phyloP scores from a whole-genome alignment of 2,329 filamentous ascomycete species.

The Paecilomyces fulvus region DNA sequence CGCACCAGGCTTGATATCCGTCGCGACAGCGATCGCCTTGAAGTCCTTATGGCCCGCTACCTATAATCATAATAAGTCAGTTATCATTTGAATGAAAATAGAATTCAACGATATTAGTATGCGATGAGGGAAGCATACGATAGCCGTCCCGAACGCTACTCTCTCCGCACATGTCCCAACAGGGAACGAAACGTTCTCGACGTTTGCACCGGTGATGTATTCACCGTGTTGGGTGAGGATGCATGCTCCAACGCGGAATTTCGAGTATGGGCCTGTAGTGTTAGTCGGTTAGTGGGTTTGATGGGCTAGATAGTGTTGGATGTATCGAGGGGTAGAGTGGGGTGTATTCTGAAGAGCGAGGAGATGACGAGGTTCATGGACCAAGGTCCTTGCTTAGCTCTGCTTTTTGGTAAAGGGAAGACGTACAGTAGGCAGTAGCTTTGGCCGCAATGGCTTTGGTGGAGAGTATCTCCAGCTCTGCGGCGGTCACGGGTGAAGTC shows the following conservation, averaged over 20 bases:
- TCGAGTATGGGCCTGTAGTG: slow-evolving; percentile 64
- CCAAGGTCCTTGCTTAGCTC: not conserved
- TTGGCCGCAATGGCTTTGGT: slow-evolving; percentile 62
- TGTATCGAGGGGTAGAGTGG: not conserved
- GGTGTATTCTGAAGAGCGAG: not conserved
- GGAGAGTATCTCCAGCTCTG: slow-evolving; percentile 59
- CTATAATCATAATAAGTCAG: slow-evolving; percentile 13
- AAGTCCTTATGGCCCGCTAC: slow-evolving; percentile 47
- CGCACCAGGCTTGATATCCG: slow-evolving; percentile 59
- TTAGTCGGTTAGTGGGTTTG: not conserved
- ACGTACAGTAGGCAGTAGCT: slow-evolving; percentile 67
- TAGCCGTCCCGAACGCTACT: slow-evolving; percentile 74
- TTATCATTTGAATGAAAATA: not conserved
- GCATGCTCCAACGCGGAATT: slow-evolving; percentile 81
- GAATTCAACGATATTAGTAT: not conserved
- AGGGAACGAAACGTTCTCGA: slow-evolving; percentile 89
- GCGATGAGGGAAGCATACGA: slow-evolving; percentile 35
- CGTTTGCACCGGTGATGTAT: slow-evolving; percentile 68
- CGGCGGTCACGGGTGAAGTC: slow-evolving; percentile 41
- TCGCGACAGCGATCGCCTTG: slow-evolving; percentile 75
- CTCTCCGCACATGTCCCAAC: slow-evolving; percentile 94
- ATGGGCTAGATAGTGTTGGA: not conserved
- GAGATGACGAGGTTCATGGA: not conserved
- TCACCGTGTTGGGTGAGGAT: slow-evolving; percentile 54
- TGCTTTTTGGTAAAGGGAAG: not conserved